phyloP scores from a whole-genome alignment of 805 yeast genomes.

The Metschnikowia arizonensis region DNA sequence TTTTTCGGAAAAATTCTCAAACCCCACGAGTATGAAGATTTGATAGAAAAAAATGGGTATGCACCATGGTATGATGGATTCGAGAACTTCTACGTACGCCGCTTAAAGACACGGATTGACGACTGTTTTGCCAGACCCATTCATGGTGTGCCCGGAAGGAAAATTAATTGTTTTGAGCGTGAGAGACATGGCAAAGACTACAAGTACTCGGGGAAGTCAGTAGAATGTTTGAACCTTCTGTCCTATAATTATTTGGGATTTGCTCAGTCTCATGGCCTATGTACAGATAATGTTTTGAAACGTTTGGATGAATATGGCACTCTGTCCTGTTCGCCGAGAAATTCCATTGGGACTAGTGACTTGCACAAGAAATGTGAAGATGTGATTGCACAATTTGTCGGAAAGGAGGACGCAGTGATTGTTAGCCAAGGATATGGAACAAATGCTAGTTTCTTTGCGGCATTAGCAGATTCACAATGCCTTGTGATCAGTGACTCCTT shows the following conservation, averaged over 20 bases:
- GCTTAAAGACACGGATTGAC: constrained; percentile 84
- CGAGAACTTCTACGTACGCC: constrained; percentile 89
- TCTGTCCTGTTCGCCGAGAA: constrained; percentile 74
- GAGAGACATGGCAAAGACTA: constrained; percentile 61
- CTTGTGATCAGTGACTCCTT: constrained; percentile 90
- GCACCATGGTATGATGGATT: constrained; percentile 96
- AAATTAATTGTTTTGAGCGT: constrained; percentile 76
- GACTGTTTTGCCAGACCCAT: constrained; percentile 96
- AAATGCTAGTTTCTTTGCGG: constrained; percentile 80
- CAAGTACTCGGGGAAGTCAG: constrained; percentile 69
- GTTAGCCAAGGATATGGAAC: constrained; percentile 97
- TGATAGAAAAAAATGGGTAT: constrained; percentile 77
- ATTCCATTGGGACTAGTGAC: constrained; percentile 69
- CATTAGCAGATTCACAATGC: constrained; percentile 81
- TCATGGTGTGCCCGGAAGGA: constrained; percentile 97
- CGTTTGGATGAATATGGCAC: constrained; percentile 69
- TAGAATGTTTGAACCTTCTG: constrained; percentile 78
- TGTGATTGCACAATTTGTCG: constrained; percentile 78
- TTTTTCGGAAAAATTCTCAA: constrained; percentile 74
- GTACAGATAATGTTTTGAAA: constrained; percentile 74
- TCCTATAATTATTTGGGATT: constrained; percentile 95
- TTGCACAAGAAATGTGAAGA: constrained; percentile 71
- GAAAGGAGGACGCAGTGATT: constrained; percentile 81
- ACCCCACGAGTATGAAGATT: constrained; percentile 59
- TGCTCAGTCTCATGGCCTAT: constrained; percentile 89